Evolutionary conservation across 108 stramenopile species (phyloP).

Genomic region (Fistulifera pelliculosa): DNA sequence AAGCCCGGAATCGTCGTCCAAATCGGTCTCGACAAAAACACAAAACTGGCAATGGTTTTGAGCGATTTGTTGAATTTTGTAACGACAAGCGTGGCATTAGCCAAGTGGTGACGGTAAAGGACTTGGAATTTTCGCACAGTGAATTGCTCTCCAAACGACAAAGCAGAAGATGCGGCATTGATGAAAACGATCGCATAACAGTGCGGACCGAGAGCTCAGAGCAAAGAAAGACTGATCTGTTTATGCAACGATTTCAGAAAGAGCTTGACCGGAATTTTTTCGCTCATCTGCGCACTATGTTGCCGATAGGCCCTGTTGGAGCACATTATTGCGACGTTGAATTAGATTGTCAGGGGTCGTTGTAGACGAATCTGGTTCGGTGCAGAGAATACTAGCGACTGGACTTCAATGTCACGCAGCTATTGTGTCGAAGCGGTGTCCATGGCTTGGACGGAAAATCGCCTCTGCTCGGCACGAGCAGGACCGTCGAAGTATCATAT

Average conservation of each 20-base stretch:
- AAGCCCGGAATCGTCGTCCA: constrained; percentile 45
- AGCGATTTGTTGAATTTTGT: constrained; percentile 55
- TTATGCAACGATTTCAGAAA: constrained; percentile 39
- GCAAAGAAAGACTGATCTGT: constrained; percentile 26
- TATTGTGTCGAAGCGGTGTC: constrained; percentile 50
- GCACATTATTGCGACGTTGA: constrained; percentile 46
- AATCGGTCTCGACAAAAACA: constrained; percentile 68
- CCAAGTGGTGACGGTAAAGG: constrained; percentile 6
- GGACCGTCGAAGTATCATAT: constrained; percentile 17
- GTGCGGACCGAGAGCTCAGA: constrained; percentile 35
- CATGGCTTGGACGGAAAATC: constrained; percentile 60
- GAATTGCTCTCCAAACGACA: constrained; percentile 37
- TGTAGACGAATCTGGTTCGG: constrained; percentile 53
- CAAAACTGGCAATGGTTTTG: constrained; percentile 53
- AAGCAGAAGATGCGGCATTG: constrained; percentile 63
- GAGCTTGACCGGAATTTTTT: constrained; percentile 65
- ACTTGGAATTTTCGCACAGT: constrained; percentile 71
- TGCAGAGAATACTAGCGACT: constrained; percentile 49
- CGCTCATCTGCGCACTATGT: constrained; percentile 35
- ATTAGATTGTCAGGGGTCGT: constrained; percentile 65
- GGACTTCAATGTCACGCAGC: constrained; percentile 50
- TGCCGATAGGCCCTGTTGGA: constrained; percentile 29
- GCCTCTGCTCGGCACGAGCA: constrained; percentile 30
- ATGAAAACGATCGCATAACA: constrained; percentile 80
- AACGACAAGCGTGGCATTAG: constrained; percentile 23